Evolutionary conservation across 164 flowering plant species (phyloP).

Genomic region (Litsea cubeba): DNA sequence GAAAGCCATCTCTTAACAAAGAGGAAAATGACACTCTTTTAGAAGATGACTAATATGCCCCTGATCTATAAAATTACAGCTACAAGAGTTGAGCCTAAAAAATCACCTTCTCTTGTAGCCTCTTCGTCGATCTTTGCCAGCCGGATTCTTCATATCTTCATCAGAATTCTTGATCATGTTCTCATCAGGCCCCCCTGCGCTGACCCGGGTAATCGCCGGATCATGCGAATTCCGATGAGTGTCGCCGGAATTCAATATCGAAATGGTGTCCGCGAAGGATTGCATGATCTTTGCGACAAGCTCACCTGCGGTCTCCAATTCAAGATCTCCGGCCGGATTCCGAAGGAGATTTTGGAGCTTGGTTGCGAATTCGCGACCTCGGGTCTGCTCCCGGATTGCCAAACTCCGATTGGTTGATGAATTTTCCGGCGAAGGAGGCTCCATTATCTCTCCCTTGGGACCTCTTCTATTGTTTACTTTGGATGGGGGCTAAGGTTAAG

Average conservation of each 20-base stretch:
- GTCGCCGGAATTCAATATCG: constrained; percentile 10
- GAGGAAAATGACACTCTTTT: no score
- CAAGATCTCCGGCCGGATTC: not conserved
- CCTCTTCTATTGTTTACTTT: not conserved
- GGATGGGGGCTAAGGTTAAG: no score
- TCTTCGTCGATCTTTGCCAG: not conserved
- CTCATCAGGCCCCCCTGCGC: constrained; percentile 5
- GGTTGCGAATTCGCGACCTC: not conserved
- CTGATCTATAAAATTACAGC: not conserved
- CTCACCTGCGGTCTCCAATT: not conserved
- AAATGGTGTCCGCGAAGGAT: constrained; percentile 5
- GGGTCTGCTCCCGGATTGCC: constrained; percentile 3
- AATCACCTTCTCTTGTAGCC: constrained; percentile 17
- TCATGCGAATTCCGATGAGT: not conserved
- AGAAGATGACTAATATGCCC: not conserved
- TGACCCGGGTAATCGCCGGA: constrained; percentile 1
- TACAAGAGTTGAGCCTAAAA: not conserved
- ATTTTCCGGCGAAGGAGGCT: not conserved
- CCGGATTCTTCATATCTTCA: constrained; percentile 1
- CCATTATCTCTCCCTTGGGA: not conserved
- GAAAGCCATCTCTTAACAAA: not conserved
- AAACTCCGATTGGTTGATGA: no score
- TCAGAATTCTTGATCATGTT: constrained; percentile 6
- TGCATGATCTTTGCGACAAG: not conserved
- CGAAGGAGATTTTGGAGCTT: constrained; percentile 3